These are phyloP conservation scores for Fusarium sp. DNA, from an alignment of 2,329 filamentous ascomycete species.

Conservation along the genomic window DNA sequence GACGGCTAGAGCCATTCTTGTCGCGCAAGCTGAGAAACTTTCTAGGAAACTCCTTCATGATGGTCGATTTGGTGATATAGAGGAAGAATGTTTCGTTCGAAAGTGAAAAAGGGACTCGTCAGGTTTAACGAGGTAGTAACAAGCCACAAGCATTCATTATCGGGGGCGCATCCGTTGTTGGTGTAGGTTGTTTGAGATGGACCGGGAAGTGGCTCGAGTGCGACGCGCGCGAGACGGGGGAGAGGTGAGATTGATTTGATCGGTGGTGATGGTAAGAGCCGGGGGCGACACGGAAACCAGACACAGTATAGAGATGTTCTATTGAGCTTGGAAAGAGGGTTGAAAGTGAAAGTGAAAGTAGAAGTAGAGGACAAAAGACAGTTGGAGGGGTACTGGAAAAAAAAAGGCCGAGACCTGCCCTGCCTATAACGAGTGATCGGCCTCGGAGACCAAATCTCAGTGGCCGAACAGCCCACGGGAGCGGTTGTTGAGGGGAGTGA, in stretches of 20 bases:
- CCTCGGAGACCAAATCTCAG: conserved; percentile 25
- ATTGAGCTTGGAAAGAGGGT: background rate
- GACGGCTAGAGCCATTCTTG: conserved; percentile 65
- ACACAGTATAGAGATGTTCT: background rate
- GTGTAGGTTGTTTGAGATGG: conserved; percentile 18
- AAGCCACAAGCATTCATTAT: conserved; percentile 48
- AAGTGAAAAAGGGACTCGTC: conserved; percentile 42
- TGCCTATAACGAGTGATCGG: conserved; percentile 14
- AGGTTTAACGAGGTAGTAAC: conserved; percentile 48
- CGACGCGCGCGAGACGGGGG: conserved; percentile 20
- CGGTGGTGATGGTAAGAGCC: background rate
- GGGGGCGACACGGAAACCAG: conserved; percentile 1
- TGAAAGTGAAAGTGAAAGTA: conserved; percentile 7
- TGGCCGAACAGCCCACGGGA: conserved; percentile 31
- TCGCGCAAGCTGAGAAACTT: conserved; percentile 78
- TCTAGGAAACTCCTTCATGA: conserved; percentile 67
- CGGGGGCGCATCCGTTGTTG: conserved; percentile 37
- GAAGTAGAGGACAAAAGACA: conserved; percentile 29
- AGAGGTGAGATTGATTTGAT: conserved; percentile 10
- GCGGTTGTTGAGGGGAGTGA: conserved; percentile 33
- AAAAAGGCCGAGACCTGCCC: conserved; percentile 31
- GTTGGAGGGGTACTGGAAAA: conserved; percentile 25
- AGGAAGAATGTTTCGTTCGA: background rate
- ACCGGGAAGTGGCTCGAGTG: conserved; percentile 34
- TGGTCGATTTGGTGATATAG: conserved; percentile 38